Evolutionary conservation across 2,329 filamentous ascomycete genomes (phyloP), one percentile per base, ranked within the genome.

Genomic region (Apiospora sp.): DNA sequence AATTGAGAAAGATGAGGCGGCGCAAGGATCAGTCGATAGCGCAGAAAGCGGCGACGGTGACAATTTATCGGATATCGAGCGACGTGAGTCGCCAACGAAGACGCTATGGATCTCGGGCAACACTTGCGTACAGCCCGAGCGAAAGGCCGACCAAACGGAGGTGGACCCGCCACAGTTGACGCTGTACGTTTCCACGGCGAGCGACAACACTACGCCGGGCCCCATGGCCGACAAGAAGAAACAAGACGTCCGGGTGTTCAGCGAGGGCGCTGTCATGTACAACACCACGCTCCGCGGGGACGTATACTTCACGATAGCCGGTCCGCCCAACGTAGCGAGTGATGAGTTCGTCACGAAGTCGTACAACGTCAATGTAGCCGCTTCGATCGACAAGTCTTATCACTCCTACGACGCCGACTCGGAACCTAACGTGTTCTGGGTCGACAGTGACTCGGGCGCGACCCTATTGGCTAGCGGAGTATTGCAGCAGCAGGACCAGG

Each of bases 31-130:
- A 27, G 61, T 54, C 19, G 61, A 43, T 41, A 74, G 76, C 58
- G 73, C 71, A 19, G 76, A 76, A n/a, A 76, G 73, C 4, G 73
- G 73, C 13, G 77, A 72, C 43, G 68, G 72, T 24, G 67, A 71
- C n/a, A 61, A 51, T 8, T 72, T 73, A 22, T 61, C 68, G 44
- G 77, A 75, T 74, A 72, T 75, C 51, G 71, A 54, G 37, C 77
- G 75, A 34, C 78, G 80, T 71, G 75, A 79, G 72, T 75, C 78
- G 70, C 75, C 82, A 34, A 81, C 82, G 22, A 86, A 82, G 58
- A 89, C 83, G 1, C 85, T 98, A 3, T 98, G 93, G 81, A 87
- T 99, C 71, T 95, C 95, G 2, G 91, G 95, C 61, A 98, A 95
- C 76, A 95, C 94, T 0, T 99, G 96, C 82, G 82, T 90, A 37